Conservation (phyloP, 495 filamentous ascomycete species). For the Symbiotaphrina buchneri region DNA sequence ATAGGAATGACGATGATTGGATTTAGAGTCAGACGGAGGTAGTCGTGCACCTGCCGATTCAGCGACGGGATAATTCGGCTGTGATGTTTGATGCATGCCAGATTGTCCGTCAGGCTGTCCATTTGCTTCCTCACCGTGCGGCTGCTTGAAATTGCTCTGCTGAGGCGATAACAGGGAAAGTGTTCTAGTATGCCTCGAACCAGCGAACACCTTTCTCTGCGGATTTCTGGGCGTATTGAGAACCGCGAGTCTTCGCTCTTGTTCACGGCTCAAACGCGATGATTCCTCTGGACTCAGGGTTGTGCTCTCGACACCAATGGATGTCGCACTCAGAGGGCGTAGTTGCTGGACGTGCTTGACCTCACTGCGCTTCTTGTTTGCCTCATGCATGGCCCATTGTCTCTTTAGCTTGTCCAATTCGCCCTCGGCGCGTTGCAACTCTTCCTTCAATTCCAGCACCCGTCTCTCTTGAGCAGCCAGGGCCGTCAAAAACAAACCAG, state of each 20-base stretch:
- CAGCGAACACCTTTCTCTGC: slow-evolving; percentile 38
- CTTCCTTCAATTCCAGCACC: slow-evolving; percentile 79
- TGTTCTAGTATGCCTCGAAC: slow-evolving; percentile 53
- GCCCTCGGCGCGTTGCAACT: slow-evolving; percentile 55
- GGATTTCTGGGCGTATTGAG: slow-evolving; percentile 10
- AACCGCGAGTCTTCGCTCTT: slow-evolving; percentile 36
- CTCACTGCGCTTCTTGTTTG: slow-evolving; percentile 50
- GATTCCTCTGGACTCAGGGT: slow-evolving; percentile 9
- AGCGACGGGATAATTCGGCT: no score
- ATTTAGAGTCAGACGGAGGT: no score
- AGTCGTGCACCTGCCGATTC: no score
- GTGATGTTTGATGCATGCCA: no score
- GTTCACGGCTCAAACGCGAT: slow-evolving; percentile 19
- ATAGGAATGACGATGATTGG: neutral
- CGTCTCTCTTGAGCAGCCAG: slow-evolving; percentile 84
- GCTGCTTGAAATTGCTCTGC: slow-evolving; percentile 13
- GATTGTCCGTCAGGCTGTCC: no score
- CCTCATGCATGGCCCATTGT: slow-evolving; percentile 61
- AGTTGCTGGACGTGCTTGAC: slow-evolving; percentile 31
- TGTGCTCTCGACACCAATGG: slow-evolving; percentile 4
- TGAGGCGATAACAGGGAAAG: slow-evolving; percentile 68
- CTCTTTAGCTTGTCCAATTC: slow-evolving; percentile 61
- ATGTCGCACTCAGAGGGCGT: slow-evolving; percentile 19
- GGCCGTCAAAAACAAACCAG: slow-evolving; percentile 60
- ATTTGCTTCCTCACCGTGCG: no score